These are phyloP conservation scores for Achaetomium macrosporum DNA, from an alignment of 2,329 filamentous ascomycete genomes.

Conservation along the genomic window DNA sequence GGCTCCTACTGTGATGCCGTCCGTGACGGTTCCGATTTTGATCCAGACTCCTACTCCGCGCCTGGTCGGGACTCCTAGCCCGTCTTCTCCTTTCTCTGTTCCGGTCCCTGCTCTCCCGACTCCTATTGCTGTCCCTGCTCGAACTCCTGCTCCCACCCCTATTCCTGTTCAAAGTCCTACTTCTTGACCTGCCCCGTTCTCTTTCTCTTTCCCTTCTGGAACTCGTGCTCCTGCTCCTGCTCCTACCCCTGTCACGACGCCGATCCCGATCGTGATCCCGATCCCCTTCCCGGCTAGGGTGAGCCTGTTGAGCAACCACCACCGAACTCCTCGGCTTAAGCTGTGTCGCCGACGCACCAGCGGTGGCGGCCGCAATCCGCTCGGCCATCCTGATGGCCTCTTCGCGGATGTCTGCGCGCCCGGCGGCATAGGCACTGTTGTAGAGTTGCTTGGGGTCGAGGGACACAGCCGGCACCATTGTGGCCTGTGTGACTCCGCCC, in stretches of 20 bases:
- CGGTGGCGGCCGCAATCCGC: slow-evolving; percentile 1
- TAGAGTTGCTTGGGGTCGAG: slow-evolving; percentile 1
- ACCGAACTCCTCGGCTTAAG: not conserved
- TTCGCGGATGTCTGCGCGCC: slow-evolving; percentile 6
- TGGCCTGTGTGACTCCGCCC: not conserved
- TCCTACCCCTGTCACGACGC: not conserved
- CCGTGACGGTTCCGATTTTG: not conserved
- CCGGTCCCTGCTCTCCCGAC: not conserved
- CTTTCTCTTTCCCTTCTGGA: too few relatives aligned
- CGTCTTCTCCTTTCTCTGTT: not conserved
- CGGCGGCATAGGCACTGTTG: slow-evolving; percentile 8
- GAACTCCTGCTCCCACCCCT: not conserved
- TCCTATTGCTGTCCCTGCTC: not conserved
- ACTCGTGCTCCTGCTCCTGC: not conserved
- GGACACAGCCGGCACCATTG: not conserved
- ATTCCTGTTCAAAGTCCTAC: not conserved
- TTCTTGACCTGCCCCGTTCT: not conserved
- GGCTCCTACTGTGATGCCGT: not conserved
- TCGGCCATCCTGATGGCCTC: slow-evolving; percentile 14
- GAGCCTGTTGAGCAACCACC: not conserved
- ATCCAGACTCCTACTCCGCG: not conserved
- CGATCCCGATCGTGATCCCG: not conserved
- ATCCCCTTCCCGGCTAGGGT: not conserved
- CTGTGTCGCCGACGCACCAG: not conserved
- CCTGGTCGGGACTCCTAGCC: not conserved